These are phyloP conservation scores for Trichothecium roseum DNA, from an alignment of 2,329 filamentous ascomycete genomes.

Conservation along the genomic window DNA sequence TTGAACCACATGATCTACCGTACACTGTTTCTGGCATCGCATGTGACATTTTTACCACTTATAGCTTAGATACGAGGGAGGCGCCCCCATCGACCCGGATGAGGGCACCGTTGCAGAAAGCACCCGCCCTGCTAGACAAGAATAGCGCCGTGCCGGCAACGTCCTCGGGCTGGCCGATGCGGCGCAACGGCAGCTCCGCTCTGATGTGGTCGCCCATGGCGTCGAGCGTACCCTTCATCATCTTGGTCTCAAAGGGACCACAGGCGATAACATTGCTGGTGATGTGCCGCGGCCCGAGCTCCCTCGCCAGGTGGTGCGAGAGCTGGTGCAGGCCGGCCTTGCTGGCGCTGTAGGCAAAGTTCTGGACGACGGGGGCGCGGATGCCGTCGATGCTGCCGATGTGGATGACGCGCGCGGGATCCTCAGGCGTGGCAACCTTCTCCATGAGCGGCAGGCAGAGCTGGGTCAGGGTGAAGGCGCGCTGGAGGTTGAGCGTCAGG, in stretches of 20 bases:
- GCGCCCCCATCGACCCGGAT: slow-evolving; percentile 52
- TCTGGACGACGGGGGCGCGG: slow-evolving; percentile 46
- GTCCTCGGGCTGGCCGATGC: slow-evolving; percentile 59
- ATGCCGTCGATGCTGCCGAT: slow-evolving; percentile 56
- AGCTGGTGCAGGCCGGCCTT: slow-evolving; percentile 59
- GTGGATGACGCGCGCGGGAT: slow-evolving; percentile 51
- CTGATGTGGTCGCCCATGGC: slow-evolving; percentile 43
- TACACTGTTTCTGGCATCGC: background rate
- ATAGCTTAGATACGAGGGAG: slow-evolving; percentile 35
- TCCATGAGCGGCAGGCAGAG: slow-evolving; percentile 48
- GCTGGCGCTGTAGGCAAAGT: slow-evolving; percentile 47
- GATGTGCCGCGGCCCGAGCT: slow-evolving; percentile 48
- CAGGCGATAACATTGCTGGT: slow-evolving; percentile 62
- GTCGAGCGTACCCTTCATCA: slow-evolving; percentile 54
- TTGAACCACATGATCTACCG: background rate
- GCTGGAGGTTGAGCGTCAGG: slow-evolving; percentile 56
- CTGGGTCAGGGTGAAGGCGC: slow-evolving; percentile 58
- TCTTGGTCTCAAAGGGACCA: slow-evolving; percentile 59
- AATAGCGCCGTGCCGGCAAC: slow-evolving; percentile 64
- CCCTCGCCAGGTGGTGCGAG: slow-evolving; percentile 45
- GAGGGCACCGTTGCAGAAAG: slow-evolving; percentile 44
- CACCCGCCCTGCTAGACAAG: slow-evolving; percentile 54
- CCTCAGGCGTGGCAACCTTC: slow-evolving; percentile 25
- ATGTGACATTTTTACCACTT: slow-evolving; percentile 4
- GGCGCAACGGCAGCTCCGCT: slow-evolving; percentile 49